Base-by-base conservation (phyloP, 2,329 filamentous ascomycete genomes). In the Thelonectria blattea region DNA sequence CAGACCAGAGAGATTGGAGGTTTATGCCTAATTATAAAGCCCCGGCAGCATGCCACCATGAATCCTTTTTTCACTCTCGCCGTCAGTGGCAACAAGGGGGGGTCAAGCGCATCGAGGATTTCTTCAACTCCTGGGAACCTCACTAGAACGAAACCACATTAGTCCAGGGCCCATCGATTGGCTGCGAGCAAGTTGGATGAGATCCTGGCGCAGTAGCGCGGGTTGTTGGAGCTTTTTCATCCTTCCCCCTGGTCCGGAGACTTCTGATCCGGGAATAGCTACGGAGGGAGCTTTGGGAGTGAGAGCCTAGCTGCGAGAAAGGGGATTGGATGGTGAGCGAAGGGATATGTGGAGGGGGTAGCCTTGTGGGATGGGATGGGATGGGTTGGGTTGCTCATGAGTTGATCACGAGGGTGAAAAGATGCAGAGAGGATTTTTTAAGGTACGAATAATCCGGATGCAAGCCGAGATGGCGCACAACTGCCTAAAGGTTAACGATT, bases 231-330 rank as follows among this genome's bases (percentile, higher is more conserved):
- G 37, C 45, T 32, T 32, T n/a, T 4, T 15, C 8, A 10, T 6
- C 20, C 18, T 4, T 15, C 2, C 11, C 47, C 58, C 37, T 11
- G 3, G n/a, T 24, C 30, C 58, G 58, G 58, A 9, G 42, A 52
- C 34, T 60, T 52, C 58, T 60, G n/a, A 43, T 58, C 17, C 41
- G 57, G 57, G 57, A 56, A 49, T 54, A 30, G 46, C 42, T 15
- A 51, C 51, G 56, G 49, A 30, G 27, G 27, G 8, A 30, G 41
- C 22, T 24, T 4, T 24, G 9, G 56, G 49, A 11, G 6, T 34
- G 32, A 34, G n/a, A 30, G 8, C 42, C 27, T 22, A 18, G 48
- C n/a, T n/a, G 30, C 18, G 49, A 43, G 48, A 20, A 11, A 51
- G 52, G 22, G 32, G 56, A 59, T 54, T 50, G 56, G 51, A 17